Evolutionary conservation across 2,329 filamentous ascomycete species (phyloP).

Genomic region (Juglanconis sp.): DNA sequence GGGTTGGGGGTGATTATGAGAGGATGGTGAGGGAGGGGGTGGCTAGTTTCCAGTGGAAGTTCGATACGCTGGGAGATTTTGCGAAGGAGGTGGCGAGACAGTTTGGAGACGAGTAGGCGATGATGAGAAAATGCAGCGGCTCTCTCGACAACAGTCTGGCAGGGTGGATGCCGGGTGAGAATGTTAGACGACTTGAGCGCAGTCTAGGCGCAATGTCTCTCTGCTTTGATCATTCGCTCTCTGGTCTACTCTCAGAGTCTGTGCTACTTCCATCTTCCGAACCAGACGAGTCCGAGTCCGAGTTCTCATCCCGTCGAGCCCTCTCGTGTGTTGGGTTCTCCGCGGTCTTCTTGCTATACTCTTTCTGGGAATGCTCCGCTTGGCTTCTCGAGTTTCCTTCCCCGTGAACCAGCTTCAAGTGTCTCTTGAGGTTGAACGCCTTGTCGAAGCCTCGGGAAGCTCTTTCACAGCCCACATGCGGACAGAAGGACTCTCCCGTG

Average conservation of each 20-base stretch:
- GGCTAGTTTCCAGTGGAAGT: conserved; percentile 34
- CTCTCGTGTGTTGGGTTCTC: not conserved
- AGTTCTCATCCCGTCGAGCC: not conserved
- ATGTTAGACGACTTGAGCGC: not conserved
- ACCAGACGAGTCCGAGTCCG: conserved; percentile 4
- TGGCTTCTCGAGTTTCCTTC: conserved; percentile 42
- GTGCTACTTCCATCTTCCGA: not conserved
- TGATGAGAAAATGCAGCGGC: not conserved
- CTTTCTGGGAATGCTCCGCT: conserved; percentile 1
- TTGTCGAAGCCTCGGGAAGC: conserved; percentile 34
- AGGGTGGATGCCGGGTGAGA: not conserved
- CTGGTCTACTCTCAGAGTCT: not conserved
- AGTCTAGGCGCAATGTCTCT: not conserved
- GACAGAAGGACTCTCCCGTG: conserved; percentile 31
- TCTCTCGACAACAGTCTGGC: not conserved
- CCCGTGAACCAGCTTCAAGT: conserved; percentile 43
- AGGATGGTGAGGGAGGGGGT: conserved; percentile 24
- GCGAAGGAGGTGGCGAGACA: conserved; percentile 38
- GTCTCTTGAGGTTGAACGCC: conserved; percentile 35
- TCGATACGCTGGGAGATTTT: conserved; percentile 37
- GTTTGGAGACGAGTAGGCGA: conserved; percentile 23
- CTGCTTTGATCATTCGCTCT: not conserved
- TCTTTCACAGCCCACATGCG: conserved; percentile 33
- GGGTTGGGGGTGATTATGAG: conserved; percentile 13
- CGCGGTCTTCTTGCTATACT: conserved; percentile 26